Conservation (phyloP, 352 stramenopile genomes). For the Phytopythium montanum region DNA sequence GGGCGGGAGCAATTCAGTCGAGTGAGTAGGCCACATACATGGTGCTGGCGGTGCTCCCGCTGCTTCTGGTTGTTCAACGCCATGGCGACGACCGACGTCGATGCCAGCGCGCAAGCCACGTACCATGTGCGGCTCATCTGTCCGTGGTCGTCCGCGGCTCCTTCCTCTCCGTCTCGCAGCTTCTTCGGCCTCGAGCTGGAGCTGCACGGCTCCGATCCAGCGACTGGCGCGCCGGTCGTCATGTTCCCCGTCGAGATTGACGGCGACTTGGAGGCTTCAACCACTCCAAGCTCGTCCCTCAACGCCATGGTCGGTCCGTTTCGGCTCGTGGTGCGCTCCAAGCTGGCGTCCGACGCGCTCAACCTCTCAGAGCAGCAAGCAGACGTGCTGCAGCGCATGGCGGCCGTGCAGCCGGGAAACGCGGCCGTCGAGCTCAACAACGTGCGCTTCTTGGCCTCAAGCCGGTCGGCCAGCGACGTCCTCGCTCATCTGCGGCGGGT, state of each 20-base stretch:
- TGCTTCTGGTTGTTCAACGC: background rate
- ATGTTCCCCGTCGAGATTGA: slow-evolving; percentile 1
- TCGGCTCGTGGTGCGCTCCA: slow-evolving; percentile 22
- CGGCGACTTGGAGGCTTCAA: background rate
- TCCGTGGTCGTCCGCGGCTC: slow-evolving; percentile 16
- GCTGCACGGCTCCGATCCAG: slow-evolving; percentile 17
- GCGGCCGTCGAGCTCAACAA: slow-evolving; percentile 44
- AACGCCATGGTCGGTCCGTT: slow-evolving; percentile 26
- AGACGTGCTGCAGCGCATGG: slow-evolving; percentile 29
- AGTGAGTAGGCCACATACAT: slow-evolving; percentile 1
- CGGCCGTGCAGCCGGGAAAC: slow-evolving; percentile 39
- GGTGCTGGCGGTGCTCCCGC: background rate
- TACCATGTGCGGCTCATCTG: slow-evolving; percentile 40
- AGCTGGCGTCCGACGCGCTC: slow-evolving; percentile 12
- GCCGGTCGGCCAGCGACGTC: slow-evolving; percentile 25
- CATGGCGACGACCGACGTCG: background rate
- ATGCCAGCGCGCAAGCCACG: slow-evolving; percentile 15
- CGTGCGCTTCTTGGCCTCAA: slow-evolving; percentile 27
- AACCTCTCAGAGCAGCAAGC: slow-evolving; percentile 14
- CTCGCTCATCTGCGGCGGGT: slow-evolving; percentile 25
- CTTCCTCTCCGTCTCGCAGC: slow-evolving; percentile 7
- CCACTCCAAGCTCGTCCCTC: background rate
- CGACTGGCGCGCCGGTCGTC: background rate
- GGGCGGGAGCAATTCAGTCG: background rate
- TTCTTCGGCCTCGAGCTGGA: slow-evolving; percentile 49